Conservation (phyloP, 2,329 filamentous ascomycete genomes). For the Aphanocladium album region DNA sequence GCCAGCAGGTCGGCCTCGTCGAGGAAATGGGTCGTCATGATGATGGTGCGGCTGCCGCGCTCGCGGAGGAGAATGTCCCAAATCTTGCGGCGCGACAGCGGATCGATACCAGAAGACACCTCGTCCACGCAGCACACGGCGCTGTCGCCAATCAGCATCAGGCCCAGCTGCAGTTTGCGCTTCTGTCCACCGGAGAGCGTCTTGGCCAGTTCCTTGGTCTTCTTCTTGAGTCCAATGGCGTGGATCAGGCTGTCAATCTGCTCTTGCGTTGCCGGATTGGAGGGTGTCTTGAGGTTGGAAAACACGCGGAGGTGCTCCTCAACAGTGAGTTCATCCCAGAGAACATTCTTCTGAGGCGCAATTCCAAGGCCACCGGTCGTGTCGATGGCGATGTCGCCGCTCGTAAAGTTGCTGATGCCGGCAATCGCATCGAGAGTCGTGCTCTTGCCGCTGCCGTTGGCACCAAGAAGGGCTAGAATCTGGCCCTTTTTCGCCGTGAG, state of each 20-base stretch:
- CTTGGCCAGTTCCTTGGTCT: conserved; percentile 54
- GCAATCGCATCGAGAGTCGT: conserved; percentile 42
- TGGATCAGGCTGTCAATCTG: conserved; percentile 43
- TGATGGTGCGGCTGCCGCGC: conserved; percentile 60
- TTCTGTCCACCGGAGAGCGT: conserved; percentile 73
- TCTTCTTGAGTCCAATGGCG: conserved; percentile 61
- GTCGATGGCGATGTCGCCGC: conserved; percentile 58
- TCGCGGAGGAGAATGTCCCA: conserved; percentile 62
- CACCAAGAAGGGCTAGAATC: conserved; percentile 66
- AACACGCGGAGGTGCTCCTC: conserved; percentile 67
- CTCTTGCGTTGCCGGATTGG: conserved; percentile 40
- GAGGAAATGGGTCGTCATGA: conserved; percentile 72
- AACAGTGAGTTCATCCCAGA: conserved; percentile 69
- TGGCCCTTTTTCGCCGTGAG: conserved; percentile 66
- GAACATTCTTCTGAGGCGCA: conserved; percentile 70
- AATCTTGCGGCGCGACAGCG: conserved; percentile 51
- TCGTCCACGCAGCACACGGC: conserved; percentile 70
- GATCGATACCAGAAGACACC: conserved; percentile 68
- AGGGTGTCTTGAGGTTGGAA: conserved; percentile 59
- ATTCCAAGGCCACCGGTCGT: conserved; percentile 67
- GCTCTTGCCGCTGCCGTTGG: conserved; percentile 70
- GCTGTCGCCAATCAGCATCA: conserved; percentile 74
- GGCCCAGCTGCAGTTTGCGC: conserved; percentile 68
- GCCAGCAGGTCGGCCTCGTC: conserved; percentile 69
- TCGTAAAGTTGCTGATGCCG: conserved; percentile 36